Evolutionary conservation across 306 rosid species (phyloP), one percentile per base, ranked within the genome.

Genomic region (Pterocarpus santalinus): DNA sequence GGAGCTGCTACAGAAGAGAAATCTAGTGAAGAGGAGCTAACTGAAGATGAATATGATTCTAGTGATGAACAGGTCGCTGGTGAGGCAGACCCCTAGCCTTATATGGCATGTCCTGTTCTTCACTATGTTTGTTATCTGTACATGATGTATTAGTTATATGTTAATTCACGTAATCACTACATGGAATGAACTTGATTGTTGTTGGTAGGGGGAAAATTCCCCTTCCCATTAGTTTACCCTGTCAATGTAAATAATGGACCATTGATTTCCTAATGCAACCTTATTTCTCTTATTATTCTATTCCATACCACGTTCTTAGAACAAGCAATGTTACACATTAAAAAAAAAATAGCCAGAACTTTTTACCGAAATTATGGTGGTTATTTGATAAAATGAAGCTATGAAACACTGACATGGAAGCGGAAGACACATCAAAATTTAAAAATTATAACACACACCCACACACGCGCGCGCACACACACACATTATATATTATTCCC

Each of bases 21-120:
- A 75, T 88, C 91, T 4, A 88, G 89, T 78, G 91, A 88, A 53
- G 91, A 88, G 73, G 91, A 88, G 82, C 61, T 86, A 70, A 86
- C 66, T 58, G 91, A 86, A 75, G 88, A 83, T 75, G 91, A 86
- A 78, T 78, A 82, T 81, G 91, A 86, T 81, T 88, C 89, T 30
- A 71, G 81, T 53, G 91, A 88, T 78, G 91, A 86, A 74, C 89
- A 88, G 80, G 85, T 88, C 60, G 91, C 85, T 72, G 89, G 89
- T 68, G 72, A 86, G 68, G 91, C 88, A 65, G 89, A 88, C 76
- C 91, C 88, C 28, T 88, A 84, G 55, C 61, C 74, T 43, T 77
- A 76, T 69, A n/a, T 61, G 35, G 32, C 65, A 44, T 53, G 34
- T 44, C 63, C 5, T 73, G 77, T 35, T 71, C 68, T 76, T 65